These are phyloP conservation scores for Xerocomus potaroensis DNA, from an alignment of 768 basidiomycete species.

Conservation along the genomic window DNA sequence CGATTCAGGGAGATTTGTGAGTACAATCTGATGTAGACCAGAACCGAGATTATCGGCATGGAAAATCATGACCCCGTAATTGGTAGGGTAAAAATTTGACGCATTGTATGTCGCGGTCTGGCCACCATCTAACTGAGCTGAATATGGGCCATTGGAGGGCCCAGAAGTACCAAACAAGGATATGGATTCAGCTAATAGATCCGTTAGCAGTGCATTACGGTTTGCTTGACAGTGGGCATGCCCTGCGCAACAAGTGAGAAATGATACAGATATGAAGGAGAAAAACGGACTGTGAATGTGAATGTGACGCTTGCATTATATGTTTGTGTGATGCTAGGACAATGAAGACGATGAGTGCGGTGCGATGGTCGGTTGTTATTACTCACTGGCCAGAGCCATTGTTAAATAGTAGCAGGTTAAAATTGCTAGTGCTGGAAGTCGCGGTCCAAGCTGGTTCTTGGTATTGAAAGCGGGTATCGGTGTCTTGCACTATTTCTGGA, in stretches of 20 bases:
- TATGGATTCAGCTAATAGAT: slow-evolving; percentile 37
- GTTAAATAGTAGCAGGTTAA: slow-evolving; percentile 36
- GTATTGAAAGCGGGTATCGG: slow-evolving; percentile 39
- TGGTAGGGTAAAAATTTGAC: slow-evolving; percentile 14
- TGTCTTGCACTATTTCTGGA: slow-evolving; percentile 30
- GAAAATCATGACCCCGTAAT: slow-evolving; percentile 31
- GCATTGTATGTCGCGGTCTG: slow-evolving; percentile 18
- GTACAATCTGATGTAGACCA: slow-evolving; percentile 32
- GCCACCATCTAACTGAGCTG: slow-evolving; percentile 35
- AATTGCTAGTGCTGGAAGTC: slow-evolving; percentile 16
- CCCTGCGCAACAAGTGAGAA: slow-evolving; percentile 19
- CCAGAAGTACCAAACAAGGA: slow-evolving; percentile 43
- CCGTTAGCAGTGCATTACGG: not conserved
- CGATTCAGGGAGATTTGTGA: slow-evolving; percentile 30
- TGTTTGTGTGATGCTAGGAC: slow-evolving; percentile 32
- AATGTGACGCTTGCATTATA: slow-evolving; percentile 34
- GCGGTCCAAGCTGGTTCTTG: slow-evolving; percentile 35
- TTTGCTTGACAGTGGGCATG: slow-evolving; percentile 1
- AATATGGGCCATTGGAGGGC: slow-evolving; percentile 33
- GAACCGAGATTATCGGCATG: slow-evolving; percentile 37
- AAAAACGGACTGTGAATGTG: slow-evolving; percentile 37
- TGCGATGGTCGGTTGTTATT: not conserved
- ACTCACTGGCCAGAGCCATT: slow-evolving; percentile 43
- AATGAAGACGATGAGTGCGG: not conserved
- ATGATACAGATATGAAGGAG: not conserved